phyloP scores from a whole-genome alignment of 2,329 filamentous ascomycete species.

The Beauveria rudraprayagi region DNA sequence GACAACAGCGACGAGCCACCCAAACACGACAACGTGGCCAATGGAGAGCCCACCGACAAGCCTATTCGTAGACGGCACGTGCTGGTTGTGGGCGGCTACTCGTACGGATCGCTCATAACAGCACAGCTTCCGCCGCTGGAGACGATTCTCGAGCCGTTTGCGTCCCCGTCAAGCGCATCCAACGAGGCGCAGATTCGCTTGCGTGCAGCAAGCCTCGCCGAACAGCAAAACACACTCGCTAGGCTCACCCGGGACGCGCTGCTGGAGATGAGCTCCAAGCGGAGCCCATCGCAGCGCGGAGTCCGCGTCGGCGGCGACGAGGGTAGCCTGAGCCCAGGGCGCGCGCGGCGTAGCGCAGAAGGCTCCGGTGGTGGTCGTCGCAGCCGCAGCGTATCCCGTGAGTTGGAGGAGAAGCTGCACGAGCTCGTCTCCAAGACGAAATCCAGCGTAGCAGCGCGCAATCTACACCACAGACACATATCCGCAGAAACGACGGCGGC shows the following conservation, averaged over 20 bases:
- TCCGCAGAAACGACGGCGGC: not conserved
- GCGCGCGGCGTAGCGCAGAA: constrained; percentile 27
- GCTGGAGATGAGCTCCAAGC: constrained; percentile 19
- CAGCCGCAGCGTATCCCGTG: constrained; percentile 16
- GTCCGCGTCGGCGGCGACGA: constrained; percentile 45
- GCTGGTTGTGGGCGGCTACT: constrained; percentile 71
- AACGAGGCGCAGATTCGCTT: constrained; percentile 60
- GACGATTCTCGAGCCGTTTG: constrained; percentile 53
- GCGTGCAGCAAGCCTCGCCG: constrained; percentile 60
- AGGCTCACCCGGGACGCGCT: constrained; percentile 27
- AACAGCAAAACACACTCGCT: constrained; percentile 47
- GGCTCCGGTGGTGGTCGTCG: constrained; percentile 11
- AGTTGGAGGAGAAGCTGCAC: constrained; percentile 12
- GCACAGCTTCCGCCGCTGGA: constrained; percentile 58
- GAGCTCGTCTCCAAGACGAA: constrained; percentile 9
- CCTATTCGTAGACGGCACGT: constrained; percentile 17
- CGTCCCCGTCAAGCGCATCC: constrained; percentile 42
- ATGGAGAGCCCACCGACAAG: not conserved
- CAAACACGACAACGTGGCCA: not conserved
- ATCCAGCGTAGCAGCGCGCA: not conserved
- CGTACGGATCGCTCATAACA: constrained; percentile 80
- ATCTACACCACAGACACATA: not conserved
- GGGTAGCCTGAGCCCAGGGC: constrained; percentile 27
- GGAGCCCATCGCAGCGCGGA: constrained; percentile 21
- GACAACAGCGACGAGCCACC: not conserved